Evolutionary conservation across 305 asterid species (phyloP).

Genomic region (Fraxinus latifolia): DNA sequence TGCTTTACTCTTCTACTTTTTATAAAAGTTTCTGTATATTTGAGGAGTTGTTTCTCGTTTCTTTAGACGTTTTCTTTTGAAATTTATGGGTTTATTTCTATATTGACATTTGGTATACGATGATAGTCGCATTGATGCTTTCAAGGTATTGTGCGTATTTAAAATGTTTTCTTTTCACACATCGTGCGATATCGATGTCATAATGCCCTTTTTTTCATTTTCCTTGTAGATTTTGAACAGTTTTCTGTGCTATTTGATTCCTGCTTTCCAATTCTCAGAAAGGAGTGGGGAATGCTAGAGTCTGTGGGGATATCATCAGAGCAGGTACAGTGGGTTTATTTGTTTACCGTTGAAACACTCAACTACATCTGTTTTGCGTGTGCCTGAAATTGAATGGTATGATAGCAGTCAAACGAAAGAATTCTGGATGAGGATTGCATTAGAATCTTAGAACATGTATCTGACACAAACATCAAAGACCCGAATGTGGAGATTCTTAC

Average conservation of each 20-base stretch:
- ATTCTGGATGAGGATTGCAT: conserved; percentile 46
- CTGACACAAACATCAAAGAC: conserved; percentile 37
- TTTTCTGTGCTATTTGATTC: conserved; percentile 42
- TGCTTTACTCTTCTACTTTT: background rate
- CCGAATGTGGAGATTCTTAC: conserved; percentile 60
- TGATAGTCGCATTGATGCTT: background rate
- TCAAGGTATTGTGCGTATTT: conserved; percentile 3
- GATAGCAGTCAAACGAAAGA: conserved; percentile 47
- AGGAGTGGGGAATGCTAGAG: conserved; percentile 62
- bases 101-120: background rate
- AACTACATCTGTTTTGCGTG: background rate
- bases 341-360: background rate
- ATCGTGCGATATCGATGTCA: background rate
- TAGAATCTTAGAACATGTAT: conserved; percentile 50
- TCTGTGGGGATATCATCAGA: conserved; percentile 40
- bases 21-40: background rate
- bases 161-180: background rate
- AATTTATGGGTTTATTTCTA: background rate
- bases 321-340: conserved; percentile 42
- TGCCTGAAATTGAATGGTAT: conserved; percentile 21
- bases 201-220: background rate
- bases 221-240: conserved; percentile 46
- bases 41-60: background rate
- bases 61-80: conserved; percentile 17
- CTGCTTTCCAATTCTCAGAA: conserved; percentile 56